These are phyloP conservation scores for Akanthomyces lecanii DNA, from an alignment of 2,329 filamentous ascomycete genomes.

Conservation along the genomic window DNA sequence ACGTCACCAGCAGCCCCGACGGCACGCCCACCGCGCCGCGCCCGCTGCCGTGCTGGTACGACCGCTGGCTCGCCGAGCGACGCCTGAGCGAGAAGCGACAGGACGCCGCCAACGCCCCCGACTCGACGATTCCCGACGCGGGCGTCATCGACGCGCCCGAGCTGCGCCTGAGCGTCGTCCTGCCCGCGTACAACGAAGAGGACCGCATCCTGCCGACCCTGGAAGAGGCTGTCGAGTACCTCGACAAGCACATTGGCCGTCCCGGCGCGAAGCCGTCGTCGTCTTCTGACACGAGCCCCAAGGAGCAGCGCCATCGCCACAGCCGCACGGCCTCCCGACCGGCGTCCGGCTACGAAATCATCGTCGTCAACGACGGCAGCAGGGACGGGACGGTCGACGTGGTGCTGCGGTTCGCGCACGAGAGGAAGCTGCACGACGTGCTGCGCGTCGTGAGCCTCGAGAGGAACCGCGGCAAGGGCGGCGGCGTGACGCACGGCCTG, in stretches of 20 bases:
- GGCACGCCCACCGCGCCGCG: slow-evolving; percentile 35
- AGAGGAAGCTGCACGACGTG: slow-evolving; percentile 69
- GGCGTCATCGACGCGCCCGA: slow-evolving; percentile 68
- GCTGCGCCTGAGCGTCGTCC: slow-evolving; percentile 84
- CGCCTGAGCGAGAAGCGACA: slow-evolving; percentile 42
- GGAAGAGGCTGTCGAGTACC: slow-evolving; percentile 82
- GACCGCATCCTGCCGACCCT: slow-evolving; percentile 77
- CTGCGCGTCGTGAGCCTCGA: slow-evolving; percentile 75
- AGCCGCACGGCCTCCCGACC: neutral
- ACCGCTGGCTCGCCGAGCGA: slow-evolving; percentile 64
- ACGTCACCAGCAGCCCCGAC: slow-evolving; percentile 67
- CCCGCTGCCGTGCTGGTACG: slow-evolving; percentile 81
- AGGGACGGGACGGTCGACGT: slow-evolving; percentile 75
- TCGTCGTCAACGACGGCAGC: slow-evolving; percentile 88
- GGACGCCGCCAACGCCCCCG: neutral
- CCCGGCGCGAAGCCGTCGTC: neutral
- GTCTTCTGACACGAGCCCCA: slow-evolving; percentile 23
- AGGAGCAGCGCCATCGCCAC: slow-evolving; percentile 32
- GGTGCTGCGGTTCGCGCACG: slow-evolving; percentile 73
- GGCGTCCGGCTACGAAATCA: slow-evolving; percentile 76
- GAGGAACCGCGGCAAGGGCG: slow-evolving; percentile 88
- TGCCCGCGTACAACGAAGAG: slow-evolving; percentile 95
- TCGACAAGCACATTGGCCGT: slow-evolving; percentile 71
- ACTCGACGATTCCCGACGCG: slow-evolving; percentile 38
- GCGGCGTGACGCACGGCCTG: slow-evolving; percentile 91